Percentiles rank a stretch among this genome's conserved stretches.
Evolutionary conservation across 2,329 filamentous ascomycete species (phyloP).

Genomic region (Fusarium poae): DNA sequence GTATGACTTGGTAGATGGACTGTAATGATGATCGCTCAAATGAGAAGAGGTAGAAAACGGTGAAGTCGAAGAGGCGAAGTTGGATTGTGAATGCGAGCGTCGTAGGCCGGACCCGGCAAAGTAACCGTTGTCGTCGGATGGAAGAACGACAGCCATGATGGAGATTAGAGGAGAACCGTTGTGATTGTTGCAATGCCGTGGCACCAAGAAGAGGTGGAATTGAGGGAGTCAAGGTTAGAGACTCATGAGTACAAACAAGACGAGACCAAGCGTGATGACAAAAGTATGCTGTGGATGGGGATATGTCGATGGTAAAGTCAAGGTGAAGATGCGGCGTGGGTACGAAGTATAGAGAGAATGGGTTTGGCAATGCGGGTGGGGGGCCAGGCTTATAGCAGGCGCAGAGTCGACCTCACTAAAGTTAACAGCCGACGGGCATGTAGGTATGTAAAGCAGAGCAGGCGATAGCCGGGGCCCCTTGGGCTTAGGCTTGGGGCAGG

Average conservation of each 20-base stretch:
- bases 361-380: constrained; percentile 48
- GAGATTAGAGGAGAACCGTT: constrained; percentile 35
- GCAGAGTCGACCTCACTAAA: constrained; percentile 28
- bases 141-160: constrained; percentile 68
- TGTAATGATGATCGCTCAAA: constrained; percentile 63
- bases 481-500: constrained; percentile 40
- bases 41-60: constrained; percentile 62
- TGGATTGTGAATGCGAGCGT: constrained; percentile 72
- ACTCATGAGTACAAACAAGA: constrained; percentile 43
- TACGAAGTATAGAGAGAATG: constrained; percentile 42
- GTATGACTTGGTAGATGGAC: constrained; percentile 58
- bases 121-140: constrained; percentile 69
- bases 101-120: constrained; percentile 67
- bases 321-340: constrained; percentile 42
- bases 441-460: constrained; percentile 25
- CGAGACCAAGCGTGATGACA: constrained; percentile 13
- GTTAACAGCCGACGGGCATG: constrained; percentile 3
- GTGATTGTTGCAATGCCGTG: constrained; percentile 44
- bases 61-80: constrained; percentile 62
- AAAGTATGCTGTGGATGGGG: constrained; percentile 10
- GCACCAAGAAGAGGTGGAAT: constrained; percentile 39
- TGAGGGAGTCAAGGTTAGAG: constrained; percentile 30
- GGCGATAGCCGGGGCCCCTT: constrained; percentile 37
- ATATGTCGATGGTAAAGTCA: constrained; percentile 29
- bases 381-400: constrained; percentile 47